These are phyloP conservation scores for Neopestalotiopsis sp. DNA, from an alignment of 2,329 filamentous ascomycete species.

Conservation along the genomic window DNA sequence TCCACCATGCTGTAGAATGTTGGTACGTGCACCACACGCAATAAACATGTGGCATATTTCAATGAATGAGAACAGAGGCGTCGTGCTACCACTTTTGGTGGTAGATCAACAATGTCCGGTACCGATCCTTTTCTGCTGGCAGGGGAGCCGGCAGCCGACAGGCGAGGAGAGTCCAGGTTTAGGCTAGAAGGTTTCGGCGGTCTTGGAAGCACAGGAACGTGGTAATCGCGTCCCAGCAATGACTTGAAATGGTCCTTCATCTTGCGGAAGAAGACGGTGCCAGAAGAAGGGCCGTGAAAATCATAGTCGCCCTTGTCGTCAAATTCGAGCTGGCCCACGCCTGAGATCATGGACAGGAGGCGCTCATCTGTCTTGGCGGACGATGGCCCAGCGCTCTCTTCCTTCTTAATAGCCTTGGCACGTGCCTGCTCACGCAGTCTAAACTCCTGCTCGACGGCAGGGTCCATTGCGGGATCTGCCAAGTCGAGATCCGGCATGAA, in stretches of 20 bases:
- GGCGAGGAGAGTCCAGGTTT: slow-evolving; percentile 73
- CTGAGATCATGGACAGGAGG: slow-evolving; percentile 93
- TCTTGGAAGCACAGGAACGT: slow-evolving; percentile 62
- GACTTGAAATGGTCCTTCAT: slow-evolving; percentile 88
- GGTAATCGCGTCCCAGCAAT: slow-evolving; percentile 69
- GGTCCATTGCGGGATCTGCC: slow-evolving; percentile 82
- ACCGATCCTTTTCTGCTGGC: slow-evolving; percentile 52
- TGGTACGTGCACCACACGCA: slow-evolving; percentile 72
- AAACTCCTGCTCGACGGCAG: slow-evolving; percentile 73
- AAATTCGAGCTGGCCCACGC: slow-evolving; percentile 87
- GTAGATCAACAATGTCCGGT: slow-evolving; percentile 69
- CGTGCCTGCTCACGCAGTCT: slow-evolving; percentile 59
- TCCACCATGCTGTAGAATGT: slow-evolving; percentile 73
- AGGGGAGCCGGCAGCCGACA: slow-evolving; percentile 67
- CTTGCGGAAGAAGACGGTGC: slow-evolving; percentile 83
- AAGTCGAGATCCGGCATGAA: slow-evolving; percentile 85
- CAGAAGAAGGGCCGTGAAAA: slow-evolving; percentile 93
- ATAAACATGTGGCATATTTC: slow-evolving; percentile 44
- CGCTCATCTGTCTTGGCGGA: slow-evolving; percentile 68
- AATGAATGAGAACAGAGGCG: slow-evolving; percentile 43
- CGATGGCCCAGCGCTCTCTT: slow-evolving; percentile 37
- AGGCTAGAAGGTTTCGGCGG: slow-evolving; percentile 54
- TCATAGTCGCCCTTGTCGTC: slow-evolving; percentile 93
- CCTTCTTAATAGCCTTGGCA: slow-evolving; percentile 47
- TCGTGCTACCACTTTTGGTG: slow-evolving; percentile 62